Base-by-base conservation (phyloP, 176 grass and related monocot genomes). In the Ensete ventricosum region DNA sequence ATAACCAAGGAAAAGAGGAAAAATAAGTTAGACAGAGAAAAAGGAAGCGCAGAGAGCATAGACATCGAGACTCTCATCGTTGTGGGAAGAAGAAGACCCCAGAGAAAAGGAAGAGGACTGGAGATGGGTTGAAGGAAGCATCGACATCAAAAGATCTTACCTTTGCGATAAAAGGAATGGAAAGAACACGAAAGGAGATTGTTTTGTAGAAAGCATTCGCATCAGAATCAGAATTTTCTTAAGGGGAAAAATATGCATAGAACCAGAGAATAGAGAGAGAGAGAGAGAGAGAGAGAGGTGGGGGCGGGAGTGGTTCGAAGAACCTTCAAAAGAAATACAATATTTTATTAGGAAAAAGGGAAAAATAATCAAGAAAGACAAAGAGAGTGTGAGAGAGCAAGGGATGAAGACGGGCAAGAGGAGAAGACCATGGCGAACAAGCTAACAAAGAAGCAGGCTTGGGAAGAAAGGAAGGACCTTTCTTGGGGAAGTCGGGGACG, bases 401-500 rank as follows among this genome's bases (percentile, higher is more conserved):
- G 34, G 10, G 14, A 29, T 14, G 27, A 17, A 14, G 2, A 7
- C 24, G 43, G 7, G 21, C 11, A 65, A 65, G 23, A 14, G 17
- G 25, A 70, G 34, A 20, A 49, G 43, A 14, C 67, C 16, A 51
- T 21, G 9, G 48, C 17, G 4, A 14, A 43, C 19, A 67, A 16
- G 11, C 11, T 29, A 11, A 14, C 17, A 52, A 67, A 67, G 65
- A 19, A 13, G 25, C 19, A 2, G 21, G 25, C 17, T 20, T 16
- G 7, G 26, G 29, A 14, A 25, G 1, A 63, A 76, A 20, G 11
- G 19, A 52, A 29, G 55, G 57, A 64, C 73, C 27, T 24, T 76
- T 76, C 29, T 51, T 51, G 58, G 58, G 58, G 58, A 76, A 62
- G 82, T 99, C 76, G 9, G 95, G 95, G 52, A 99, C 91, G 73